Percentiles rank a stretch among this genome's conserved stretches.
Conservation (phyloP, 306 rosid genomes). For the Sophora flavescens region DNA sequence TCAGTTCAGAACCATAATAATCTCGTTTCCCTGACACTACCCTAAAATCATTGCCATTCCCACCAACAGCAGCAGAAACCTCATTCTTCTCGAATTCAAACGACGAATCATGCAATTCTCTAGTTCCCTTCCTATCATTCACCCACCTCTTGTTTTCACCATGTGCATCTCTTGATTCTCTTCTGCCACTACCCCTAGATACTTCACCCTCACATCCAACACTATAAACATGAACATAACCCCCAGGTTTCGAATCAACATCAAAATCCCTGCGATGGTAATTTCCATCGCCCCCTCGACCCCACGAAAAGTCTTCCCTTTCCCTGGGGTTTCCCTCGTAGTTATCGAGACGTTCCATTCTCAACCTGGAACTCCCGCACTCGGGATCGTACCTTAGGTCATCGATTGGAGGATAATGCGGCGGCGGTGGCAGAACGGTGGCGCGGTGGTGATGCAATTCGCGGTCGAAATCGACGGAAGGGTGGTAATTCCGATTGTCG, state of each 20-base stretch:
- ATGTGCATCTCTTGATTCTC: slow-evolving; percentile 16
- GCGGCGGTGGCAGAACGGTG: slow-evolving; percentile 4
- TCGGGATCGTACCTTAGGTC: slow-evolving; percentile 51
- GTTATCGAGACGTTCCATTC: slow-evolving; percentile 45
- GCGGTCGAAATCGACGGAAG: slow-evolving; percentile 48
- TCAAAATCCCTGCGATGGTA: slow-evolving; percentile 47
- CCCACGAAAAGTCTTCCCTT: slow-evolving; percentile 37
- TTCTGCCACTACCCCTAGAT: slow-evolving; percentile 45
- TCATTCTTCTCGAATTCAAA: slow-evolving; percentile 53
- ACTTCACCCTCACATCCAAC: slow-evolving; percentile 44
- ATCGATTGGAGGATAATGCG: slow-evolving; percentile 24
- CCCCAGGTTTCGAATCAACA: slow-evolving; percentile 36
- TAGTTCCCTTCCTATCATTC: slow-evolving; percentile 56
- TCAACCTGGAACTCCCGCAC: slow-evolving; percentile 47
- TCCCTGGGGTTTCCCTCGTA: slow-evolving; percentile 46
- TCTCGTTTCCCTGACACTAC: slow-evolving; percentile 50
- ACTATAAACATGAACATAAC: slow-evolving; percentile 46
- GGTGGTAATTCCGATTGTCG: slow-evolving; percentile 35
- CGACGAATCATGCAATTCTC: slow-evolving; percentile 57
- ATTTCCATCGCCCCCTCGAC: slow-evolving; percentile 44
- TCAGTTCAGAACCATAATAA: slow-evolving; percentile 56
- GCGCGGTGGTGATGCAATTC: slow-evolving; percentile 27
- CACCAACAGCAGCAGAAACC: slow-evolving; percentile 42
- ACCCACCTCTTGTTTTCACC: slow-evolving; percentile 62
- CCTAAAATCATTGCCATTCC: slow-evolving; percentile 44